Base-by-base conservation (phyloP, 352 stramenopile species). In the Bremia lactucae region DNA sequence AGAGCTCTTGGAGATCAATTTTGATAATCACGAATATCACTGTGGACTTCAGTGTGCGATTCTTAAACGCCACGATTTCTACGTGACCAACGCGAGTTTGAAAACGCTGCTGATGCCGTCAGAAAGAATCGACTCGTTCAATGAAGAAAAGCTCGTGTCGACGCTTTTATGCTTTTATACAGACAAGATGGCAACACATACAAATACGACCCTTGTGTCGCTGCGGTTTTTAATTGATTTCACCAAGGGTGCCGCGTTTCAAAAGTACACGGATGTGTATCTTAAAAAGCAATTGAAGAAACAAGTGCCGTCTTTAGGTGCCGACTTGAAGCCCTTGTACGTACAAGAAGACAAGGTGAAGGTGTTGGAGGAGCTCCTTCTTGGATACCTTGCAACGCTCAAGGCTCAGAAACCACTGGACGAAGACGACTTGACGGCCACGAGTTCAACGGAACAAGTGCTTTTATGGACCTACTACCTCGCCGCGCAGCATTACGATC, bases 391-490 rank as follows among this genome's bases (percentile, higher is more conserved):
- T 21, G 65, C 67, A 44, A 83, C 62, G 21, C 53, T 97, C 15
- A 59, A 82, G 21, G 61, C 52, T 7, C 76, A 77, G 52, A 77
- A 86, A 43, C 64, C 68, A 8, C 53, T 87, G 0, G 42, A 75
- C 16, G 51, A 36, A 21, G 57, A 59, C 11, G 69, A 74, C 26
- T 68, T 49, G 2, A 46, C 64, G 13, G 42, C 62, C 1, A 36
- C 52, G 9, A 67, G 55, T 24, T 15, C 31, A 15, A 60, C 45
- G 8, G 42, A 64, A 14, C 57, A 54, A 8, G 71, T 82, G 24
- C 41, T 81, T 31, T 46, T 97, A 18, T 98, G 93, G 94, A 75
- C 87, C 15, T 78, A 82, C 41, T 98, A 96, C 59, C 75, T 98
- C 24, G 62, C 74, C 5, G 73, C 89, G 13, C 87, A 97, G 56